phyloP scores from a whole-genome alignment of 352 stramenopile genomes.

The Stramenopiles sp. region DNA sequence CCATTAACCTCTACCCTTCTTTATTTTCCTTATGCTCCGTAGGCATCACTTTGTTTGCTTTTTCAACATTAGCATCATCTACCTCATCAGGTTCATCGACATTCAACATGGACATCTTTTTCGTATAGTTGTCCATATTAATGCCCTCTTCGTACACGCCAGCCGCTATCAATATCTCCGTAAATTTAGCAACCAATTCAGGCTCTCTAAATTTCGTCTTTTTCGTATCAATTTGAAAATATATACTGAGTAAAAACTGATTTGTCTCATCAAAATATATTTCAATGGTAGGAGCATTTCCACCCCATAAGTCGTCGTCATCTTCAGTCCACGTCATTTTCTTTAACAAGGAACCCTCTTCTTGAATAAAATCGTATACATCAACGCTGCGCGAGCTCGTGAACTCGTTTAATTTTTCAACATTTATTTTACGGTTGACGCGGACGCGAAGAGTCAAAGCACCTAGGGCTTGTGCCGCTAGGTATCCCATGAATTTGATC shows the following conservation, averaged over 20 bases:
- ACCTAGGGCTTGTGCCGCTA: slow-evolving; percentile 58
- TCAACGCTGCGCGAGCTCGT: slow-evolving; percentile 60
- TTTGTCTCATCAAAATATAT: not conserved
- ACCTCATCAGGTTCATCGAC: not conserved
- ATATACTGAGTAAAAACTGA: not conserved
- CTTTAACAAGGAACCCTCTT: not conserved
- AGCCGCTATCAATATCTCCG: not conserved
- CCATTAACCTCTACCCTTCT: too few relatives aligned
- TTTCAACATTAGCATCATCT: not conserved
- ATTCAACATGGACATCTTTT: not conserved
- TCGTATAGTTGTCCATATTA: not conserved
- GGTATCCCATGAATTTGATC: slow-evolving; percentile 37
- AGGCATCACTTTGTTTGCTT: not conserved
- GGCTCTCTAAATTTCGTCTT: not conserved
- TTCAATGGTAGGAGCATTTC: not conserved
- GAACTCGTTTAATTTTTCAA: slow-evolving; percentile 58
- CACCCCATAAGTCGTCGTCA: not conserved
- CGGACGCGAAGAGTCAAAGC: slow-evolving; percentile 68
- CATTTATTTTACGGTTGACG: slow-evolving; percentile 64
- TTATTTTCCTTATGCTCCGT: too few relatives aligned
- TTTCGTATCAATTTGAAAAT: slow-evolving; percentile 3
- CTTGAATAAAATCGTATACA: not conserved
- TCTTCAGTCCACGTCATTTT: not conserved
- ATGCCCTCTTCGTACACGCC: not conserved
- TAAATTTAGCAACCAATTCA: not conserved